Conservation (phyloP, 768 basidiomycete genomes). For the Termitomyces sp. region DNA sequence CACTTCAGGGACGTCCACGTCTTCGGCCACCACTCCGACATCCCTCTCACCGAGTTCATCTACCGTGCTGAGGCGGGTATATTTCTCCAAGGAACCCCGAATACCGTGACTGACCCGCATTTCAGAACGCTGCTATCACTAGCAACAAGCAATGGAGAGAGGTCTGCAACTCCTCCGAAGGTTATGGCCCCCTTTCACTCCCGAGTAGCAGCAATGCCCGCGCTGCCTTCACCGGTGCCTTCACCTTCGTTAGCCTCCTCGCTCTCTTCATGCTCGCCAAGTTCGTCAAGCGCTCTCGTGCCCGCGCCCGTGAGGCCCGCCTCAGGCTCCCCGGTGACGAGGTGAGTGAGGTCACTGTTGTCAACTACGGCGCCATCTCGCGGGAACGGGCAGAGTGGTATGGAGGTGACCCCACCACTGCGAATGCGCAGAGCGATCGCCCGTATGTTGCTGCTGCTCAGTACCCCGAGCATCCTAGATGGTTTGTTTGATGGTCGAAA, state of each 20-base stretch:
- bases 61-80: conserved; percentile 70
- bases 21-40: conserved; percentile 73
- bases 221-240: conserved; percentile 34
- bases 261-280: conserved; percentile 37
- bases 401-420: background rate
- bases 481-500: conserved; percentile 23
- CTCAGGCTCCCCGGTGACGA: conserved; percentile 46
- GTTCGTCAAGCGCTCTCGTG: conserved; percentile 39
- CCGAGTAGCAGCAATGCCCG: conserved; percentile 25
- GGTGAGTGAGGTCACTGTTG: conserved; percentile 40
- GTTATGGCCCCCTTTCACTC: conserved; percentile 25
- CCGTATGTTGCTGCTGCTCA: conserved; percentile 16
- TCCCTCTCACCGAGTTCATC: conserved; percentile 83
- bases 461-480: conserved; percentile 33
- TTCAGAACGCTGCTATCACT: conserved; percentile 51
- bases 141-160: conserved; percentile 56
- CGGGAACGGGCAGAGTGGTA: conserved; percentile 10
- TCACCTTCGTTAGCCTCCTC: conserved; percentile 38
- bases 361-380: conserved; percentile 37
- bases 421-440: background rate
- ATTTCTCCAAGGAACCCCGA: background rate
- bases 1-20: conserved; percentile 68
- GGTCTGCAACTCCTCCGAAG: conserved; percentile 34
- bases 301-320: conserved; percentile 34
- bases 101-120: background rate